phyloP scores from a whole-genome alignment of 2,329 filamentous ascomycete genomes.

The Cercospora canescens region DNA sequence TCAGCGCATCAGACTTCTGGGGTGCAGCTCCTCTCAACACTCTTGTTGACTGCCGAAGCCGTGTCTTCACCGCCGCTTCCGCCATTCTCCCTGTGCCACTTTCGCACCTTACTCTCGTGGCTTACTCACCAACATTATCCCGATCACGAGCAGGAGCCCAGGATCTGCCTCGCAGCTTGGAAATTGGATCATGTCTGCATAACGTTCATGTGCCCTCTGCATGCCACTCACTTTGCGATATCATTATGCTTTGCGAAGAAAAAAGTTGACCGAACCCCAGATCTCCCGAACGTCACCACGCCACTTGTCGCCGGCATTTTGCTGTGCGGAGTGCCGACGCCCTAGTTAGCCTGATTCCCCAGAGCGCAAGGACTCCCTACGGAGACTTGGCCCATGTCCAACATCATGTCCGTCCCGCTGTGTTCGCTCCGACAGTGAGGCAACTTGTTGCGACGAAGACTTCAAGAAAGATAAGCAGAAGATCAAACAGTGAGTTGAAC shows the following conservation, averaged over 20 bases:
- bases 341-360: background rate
- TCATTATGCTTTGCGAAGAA: background rate
- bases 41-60: background rate
- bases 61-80: background rate
- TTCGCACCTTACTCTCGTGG: background rate
- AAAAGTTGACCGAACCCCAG: background rate
- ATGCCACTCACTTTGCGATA: background rate
- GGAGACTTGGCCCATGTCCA: background rate
- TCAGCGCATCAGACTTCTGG: constrained; percentile 5
- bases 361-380: background rate
- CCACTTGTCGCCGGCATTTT: background rate
- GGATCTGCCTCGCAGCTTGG: background rate
- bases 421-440: too few species aligned
- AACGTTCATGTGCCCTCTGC: background rate
- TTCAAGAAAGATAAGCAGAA: too few species aligned
- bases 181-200: background rate
- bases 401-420: background rate
- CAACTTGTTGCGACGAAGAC: too few species aligned
- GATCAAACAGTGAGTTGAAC: too few species aligned
- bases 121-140: background rate
- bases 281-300: background rate
- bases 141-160: background rate
- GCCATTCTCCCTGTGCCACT: background rate
- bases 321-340: background rate
- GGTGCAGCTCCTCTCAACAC: constrained; percentile 11